Conservation (phyloP, 768 basidiomycete genomes). For the Hypholoma sublateritium region DNA sequence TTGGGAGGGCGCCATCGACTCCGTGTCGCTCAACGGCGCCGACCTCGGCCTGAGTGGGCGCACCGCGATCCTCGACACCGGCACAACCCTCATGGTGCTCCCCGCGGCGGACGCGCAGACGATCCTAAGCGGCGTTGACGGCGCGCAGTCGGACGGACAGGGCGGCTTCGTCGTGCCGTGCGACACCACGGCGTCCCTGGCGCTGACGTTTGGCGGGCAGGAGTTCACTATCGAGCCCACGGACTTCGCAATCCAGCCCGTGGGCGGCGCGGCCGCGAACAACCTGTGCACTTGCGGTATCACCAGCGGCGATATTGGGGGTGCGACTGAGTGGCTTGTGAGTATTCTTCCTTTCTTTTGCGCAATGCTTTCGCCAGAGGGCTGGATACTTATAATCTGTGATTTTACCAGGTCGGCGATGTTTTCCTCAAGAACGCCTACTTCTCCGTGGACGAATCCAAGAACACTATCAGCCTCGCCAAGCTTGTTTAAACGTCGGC, state of each 20-base stretch:
- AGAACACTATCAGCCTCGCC: conserved; percentile 62
- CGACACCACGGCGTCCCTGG: conserved; percentile 39
- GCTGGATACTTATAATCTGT: conserved; percentile 5
- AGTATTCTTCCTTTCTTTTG: conserved; percentile 5
- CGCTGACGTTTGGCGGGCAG: conserved; percentile 47
- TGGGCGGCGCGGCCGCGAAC: conserved; percentile 49
- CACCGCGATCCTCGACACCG: conserved; percentile 73
- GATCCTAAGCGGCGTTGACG: conserved; percentile 42
- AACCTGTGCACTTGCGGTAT: conserved; percentile 77
- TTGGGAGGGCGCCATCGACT: conserved; percentile 74
- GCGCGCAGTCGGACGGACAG: conserved; percentile 41
- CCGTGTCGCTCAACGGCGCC: conserved; percentile 56
- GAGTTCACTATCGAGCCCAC: conserved; percentile 58
- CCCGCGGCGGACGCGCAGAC: conserved; percentile 37
- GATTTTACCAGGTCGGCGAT: conserved; percentile 49
- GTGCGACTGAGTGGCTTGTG: conserved; percentile 68
- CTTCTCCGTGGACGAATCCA: conserved; percentile 60
- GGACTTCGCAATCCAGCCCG: conserved; percentile 58
- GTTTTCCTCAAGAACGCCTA: conserved; percentile 80
- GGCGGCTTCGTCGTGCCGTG: conserved; percentile 56
- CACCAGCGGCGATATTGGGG: conserved; percentile 58
- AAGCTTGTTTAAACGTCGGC: conserved; percentile 12
- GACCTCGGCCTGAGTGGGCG: conserved; percentile 54
- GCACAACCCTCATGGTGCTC: conserved; percentile 52
- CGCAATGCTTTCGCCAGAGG: neutral